phyloP scores from a whole-genome alignment of 2,329 filamentous ascomycete species.

The Aspergillus sp. region DNA sequence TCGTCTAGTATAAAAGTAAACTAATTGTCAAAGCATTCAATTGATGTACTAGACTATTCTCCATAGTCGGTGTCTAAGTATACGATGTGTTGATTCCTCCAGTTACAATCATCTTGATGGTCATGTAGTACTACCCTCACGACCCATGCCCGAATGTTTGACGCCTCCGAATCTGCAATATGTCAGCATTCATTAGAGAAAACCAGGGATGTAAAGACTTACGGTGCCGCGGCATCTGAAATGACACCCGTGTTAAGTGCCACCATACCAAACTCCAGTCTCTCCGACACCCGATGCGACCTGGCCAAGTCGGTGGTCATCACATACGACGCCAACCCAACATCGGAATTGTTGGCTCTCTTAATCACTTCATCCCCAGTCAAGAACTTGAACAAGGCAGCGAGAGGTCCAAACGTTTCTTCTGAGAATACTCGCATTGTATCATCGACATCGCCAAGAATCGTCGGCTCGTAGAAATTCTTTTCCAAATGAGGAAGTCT shows the following conservation, averaged over 20 bases:
- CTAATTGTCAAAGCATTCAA: too few relatives aligned
- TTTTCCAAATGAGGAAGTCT: slow-evolving; percentile 64
- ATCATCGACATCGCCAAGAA: slow-evolving; percentile 74
- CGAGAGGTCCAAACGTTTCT: slow-evolving; percentile 91
- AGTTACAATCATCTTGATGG: slow-evolving; percentile 54
- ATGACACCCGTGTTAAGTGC: slow-evolving; percentile 64
- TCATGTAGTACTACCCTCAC: slow-evolving; percentile 68
- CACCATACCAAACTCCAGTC: slow-evolving; percentile 42
- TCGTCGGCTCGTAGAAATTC: slow-evolving; percentile 84
- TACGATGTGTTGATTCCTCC: slow-evolving; percentile 6
- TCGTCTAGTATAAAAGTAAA: too few relatives aligned
- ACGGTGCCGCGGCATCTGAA: slow-evolving; percentile 42
- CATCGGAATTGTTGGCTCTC: slow-evolving; percentile 71
- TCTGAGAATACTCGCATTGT: slow-evolving; percentile 76
- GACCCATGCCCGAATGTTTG: slow-evolving; percentile 72
- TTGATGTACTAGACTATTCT: too few relatives aligned
- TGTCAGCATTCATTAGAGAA: slow-evolving; percentile 5
- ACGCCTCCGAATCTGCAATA: slow-evolving; percentile 64
- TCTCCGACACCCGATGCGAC: slow-evolving; percentile 53
- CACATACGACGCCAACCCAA: slow-evolving; percentile 88
- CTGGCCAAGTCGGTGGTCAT: slow-evolving; percentile 59
- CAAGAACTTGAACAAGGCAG: slow-evolving; percentile 77
- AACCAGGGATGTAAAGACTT: slow-evolving; percentile 14
- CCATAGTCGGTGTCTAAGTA: background rate
- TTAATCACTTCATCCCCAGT: slow-evolving; percentile 79